Percentiles rank a stretch among this genome's conserved stretches.
These are phyloP conservation scores for Cyclospora cayetanensis DNA, from an alignment of 169 alveolate species.

Conservation along the genomic window DNA sequence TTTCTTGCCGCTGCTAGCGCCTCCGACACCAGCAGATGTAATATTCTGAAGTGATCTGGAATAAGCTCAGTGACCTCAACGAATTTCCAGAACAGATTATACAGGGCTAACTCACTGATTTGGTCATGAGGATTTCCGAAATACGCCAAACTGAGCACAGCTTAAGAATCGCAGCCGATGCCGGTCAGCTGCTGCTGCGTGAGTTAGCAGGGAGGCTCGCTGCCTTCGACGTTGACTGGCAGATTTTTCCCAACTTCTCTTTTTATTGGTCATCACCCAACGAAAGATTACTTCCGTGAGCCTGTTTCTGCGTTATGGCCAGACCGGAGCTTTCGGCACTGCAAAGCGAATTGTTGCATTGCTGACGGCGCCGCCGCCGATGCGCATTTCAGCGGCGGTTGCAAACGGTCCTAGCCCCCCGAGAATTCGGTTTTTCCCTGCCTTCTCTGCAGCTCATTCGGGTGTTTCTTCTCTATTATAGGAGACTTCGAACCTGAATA, in stretches of 20 bases:
- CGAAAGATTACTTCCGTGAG: constrained; percentile 4
- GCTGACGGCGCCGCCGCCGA: constrained; percentile 54
- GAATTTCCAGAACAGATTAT: background rate
- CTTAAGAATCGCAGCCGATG: background rate
- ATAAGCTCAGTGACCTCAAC: background rate
- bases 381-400: constrained; percentile 54
- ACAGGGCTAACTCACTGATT: no score
- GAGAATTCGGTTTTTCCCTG: background rate
- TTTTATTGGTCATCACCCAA: background rate
- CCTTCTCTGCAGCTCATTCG: background rate
- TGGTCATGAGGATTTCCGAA: no score
- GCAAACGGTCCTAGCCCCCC: constrained; percentile 43
- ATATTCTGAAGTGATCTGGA: background rate
- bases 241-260: background rate
- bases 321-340: constrained; percentile 12
- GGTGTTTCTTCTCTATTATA: background rate
- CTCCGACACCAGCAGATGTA: constrained; percentile 10
- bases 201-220: constrained; percentile 58
- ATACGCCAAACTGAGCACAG: no score
- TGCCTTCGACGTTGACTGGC: background rate
- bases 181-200: constrained; percentile 62
- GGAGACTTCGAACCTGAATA: constrained; percentile 30
- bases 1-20: constrained; percentile 49
- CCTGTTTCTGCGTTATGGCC: constrained; percentile 34
- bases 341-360: background rate